Conservation (phyloP, 176 grass and related monocot species). For the Neostapfia colusana region DNA sequence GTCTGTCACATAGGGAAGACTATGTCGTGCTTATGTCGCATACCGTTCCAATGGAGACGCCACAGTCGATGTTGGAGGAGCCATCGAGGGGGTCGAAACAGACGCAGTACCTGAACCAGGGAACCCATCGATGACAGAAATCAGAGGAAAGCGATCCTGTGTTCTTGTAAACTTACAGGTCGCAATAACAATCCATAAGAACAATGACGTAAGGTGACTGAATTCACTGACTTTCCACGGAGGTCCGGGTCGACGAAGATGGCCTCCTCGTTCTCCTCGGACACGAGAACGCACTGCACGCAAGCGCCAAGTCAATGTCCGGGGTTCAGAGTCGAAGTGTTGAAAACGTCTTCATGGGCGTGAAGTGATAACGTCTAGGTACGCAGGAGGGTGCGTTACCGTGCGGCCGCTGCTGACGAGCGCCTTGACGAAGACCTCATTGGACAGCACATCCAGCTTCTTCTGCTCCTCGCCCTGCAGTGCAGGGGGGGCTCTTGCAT, state of each 20-base stretch:
- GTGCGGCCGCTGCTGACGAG: conserved; percentile 90
- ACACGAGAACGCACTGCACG: conserved; percentile 80
- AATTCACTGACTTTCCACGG: conserved; percentile 71
- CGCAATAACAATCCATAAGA: not conserved
- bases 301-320: conserved; percentile 6
- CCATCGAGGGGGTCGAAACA: conserved; percentile 94
- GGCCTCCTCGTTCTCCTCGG: conserved; percentile 94
- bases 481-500: not conserved
- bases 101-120: conserved; percentile 65
- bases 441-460: conserved; percentile 94
- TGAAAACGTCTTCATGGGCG: not conserved
- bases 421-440: conserved; percentile 96
- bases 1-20: not conserved
- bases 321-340: not conserved
- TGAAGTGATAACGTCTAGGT: not conserved
- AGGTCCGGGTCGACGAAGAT: conserved; percentile 75
- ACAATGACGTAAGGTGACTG: not conserved
- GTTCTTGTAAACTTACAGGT: not conserved
- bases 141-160: not conserved
- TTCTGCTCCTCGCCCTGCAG: conserved; percentile 95
- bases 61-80: conserved; percentile 96
- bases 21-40: not conserved
- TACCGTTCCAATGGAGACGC: conserved; percentile 97
- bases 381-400: conserved; percentile 35
- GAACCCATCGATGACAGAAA: not conserved